phyloP scores from a whole-genome alignment of 345 rosid species.

The Citrus cavaleriei region DNA sequence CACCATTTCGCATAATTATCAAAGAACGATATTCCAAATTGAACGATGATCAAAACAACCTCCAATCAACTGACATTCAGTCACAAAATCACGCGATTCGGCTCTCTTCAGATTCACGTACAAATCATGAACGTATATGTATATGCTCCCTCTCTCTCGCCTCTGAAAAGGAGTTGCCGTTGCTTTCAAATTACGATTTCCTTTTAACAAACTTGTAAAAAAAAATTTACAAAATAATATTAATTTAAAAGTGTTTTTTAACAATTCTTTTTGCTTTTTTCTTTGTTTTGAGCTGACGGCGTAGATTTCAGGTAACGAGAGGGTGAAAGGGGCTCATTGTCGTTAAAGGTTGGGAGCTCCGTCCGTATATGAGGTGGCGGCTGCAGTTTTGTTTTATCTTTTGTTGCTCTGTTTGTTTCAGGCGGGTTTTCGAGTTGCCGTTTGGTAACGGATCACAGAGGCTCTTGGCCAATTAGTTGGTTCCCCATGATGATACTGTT shows the following conservation, averaged over 20 bases:
- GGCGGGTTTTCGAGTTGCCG: constrained; percentile 6
- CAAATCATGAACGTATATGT: neutral
- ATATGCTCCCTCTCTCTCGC: neutral
- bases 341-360: neutral
- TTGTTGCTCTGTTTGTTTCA: neutral
- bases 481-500: neutral
- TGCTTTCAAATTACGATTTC: constrained; percentile 30
- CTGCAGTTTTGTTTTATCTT: neutral
- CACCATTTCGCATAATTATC: constrained; percentile 4
- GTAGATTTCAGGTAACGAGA: constrained; percentile 14
- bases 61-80: neutral
- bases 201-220: constrained; percentile 5
- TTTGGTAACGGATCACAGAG: neutral
- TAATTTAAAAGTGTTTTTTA: neutral
- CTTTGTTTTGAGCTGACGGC: neutral
- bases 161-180: neutral
- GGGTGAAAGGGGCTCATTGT: constrained; percentile 29
- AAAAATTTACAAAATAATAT: neutral
- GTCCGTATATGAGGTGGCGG: neutral
- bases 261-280: too few relatives aligned
- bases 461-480: neutral
- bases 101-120: neutral
- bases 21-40: neutral
- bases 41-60: constrained; percentile 7
- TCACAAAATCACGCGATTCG: constrained; percentile 19